Evolutionary conservation across 495 filamentous ascomycete genomes (phyloP).

Genomic region (Cercophora newfieldiana): DNA sequence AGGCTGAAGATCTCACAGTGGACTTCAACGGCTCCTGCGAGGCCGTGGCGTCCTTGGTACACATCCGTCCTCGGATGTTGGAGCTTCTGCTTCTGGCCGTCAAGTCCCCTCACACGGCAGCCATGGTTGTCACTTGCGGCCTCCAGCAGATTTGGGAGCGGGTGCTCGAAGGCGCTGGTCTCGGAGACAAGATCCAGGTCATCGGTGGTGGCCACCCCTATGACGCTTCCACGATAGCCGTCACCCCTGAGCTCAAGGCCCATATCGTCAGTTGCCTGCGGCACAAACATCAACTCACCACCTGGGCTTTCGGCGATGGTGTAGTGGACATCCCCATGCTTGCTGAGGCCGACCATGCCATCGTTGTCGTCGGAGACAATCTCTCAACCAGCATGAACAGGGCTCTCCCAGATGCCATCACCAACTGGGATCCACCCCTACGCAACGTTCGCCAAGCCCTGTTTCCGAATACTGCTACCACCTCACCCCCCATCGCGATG

Average conservation of each 20-base stretch:
- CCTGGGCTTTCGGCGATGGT: slow-evolving; percentile 67
- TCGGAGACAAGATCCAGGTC: slow-evolving; percentile 49
- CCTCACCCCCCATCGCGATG: slow-evolving; percentile 33
- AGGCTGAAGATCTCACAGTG: slow-evolving; percentile 26
- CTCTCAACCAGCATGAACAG: slow-evolving; percentile 58
- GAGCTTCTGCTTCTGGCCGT: slow-evolving; percentile 42
- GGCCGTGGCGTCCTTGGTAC: slow-evolving; percentile 44
- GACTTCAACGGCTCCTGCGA: slow-evolving; percentile 52
- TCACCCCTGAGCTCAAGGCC: slow-evolving; percentile 56
- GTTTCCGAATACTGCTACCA: background rate
- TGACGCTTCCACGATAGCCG: slow-evolving; percentile 39
- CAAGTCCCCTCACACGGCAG: slow-evolving; percentile 45
- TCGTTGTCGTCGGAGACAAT: slow-evolving; percentile 61
- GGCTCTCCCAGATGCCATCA: slow-evolving; percentile 47
- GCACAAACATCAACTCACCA: slow-evolving; percentile 38
- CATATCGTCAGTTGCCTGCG: slow-evolving; percentile 46
- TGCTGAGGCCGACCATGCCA: slow-evolving; percentile 51
- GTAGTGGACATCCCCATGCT: slow-evolving; percentile 63
- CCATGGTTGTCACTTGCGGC: slow-evolving; percentile 60
- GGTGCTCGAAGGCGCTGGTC: slow-evolving; percentile 49
- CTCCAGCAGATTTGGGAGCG: slow-evolving; percentile 58
- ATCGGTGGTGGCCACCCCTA: slow-evolving; percentile 56
- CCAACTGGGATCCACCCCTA: slow-evolving; percentile 36
- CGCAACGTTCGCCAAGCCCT: slow-evolving; percentile 51
- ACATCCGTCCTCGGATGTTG: slow-evolving; percentile 53